These are phyloP conservation scores for Linanthus parryae DNA, from an alignment of 148 eudicot species.

Conservation along the genomic window DNA sequence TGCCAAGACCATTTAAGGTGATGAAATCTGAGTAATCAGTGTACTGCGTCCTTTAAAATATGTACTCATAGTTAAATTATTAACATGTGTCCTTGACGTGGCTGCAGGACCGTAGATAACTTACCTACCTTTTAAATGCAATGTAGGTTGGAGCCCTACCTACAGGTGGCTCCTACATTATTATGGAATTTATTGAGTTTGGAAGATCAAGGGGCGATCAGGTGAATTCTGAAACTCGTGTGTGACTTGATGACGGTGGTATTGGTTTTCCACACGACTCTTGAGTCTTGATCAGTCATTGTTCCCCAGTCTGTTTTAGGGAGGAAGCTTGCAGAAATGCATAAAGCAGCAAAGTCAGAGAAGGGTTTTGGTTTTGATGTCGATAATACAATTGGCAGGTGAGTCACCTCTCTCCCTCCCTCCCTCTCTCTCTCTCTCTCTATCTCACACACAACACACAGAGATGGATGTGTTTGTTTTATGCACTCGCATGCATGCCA, in stretches of 20 bases:
- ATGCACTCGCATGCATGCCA: no score
- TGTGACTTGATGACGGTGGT: conserved; percentile 7
- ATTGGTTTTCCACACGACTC: neutral
- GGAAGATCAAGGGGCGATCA: conserved; percentile 79
- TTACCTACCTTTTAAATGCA: conserved; percentile 9
- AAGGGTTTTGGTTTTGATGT: conserved; percentile 93
- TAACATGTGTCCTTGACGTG: no score
- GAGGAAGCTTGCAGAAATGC: conserved; percentile 94
- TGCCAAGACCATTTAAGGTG: conserved; percentile 85
- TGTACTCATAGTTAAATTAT: no score
- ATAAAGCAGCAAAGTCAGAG: conserved; percentile 72
- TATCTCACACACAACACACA: no score
- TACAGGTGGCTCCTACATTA: conserved; percentile 90
- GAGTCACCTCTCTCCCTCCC: no score
- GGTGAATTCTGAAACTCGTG: conserved; percentile 38
- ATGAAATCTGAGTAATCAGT: conserved; percentile 2
- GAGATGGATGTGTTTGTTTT: no score
- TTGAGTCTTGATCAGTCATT: conserved; percentile 17
- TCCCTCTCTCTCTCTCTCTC: no score
- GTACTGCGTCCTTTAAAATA: no score
- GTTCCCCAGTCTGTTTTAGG: conserved; percentile 69
- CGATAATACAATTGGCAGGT: conserved; percentile 97
- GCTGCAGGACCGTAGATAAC: conserved; percentile 12
- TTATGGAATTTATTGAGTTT: conserved; percentile 92
- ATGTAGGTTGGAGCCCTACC: conserved; percentile 77